A percentile compares a stretch with the other conserved stretches of the same genome.
These are phyloP conservation scores for Colletotrichum sp. DNA, from an alignment of 2,329 filamentous ascomycete species.

Conservation along the genomic window DNA sequence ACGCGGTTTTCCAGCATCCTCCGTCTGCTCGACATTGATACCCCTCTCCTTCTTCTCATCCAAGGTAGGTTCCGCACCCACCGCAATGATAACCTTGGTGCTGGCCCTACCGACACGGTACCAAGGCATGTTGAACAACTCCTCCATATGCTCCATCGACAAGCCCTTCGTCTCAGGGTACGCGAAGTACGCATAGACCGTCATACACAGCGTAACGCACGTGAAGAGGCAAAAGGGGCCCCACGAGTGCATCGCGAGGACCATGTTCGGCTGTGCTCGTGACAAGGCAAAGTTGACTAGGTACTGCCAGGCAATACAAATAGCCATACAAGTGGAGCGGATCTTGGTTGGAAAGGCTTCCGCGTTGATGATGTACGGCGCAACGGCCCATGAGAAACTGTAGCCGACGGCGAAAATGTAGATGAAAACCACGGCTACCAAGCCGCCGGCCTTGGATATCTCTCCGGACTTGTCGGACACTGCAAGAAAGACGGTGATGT, in stretches of 20 bases:
- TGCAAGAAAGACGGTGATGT: neutral
- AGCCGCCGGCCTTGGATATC: neutral
- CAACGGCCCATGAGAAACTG: neutral
- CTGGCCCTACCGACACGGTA: neutral
- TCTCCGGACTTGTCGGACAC: neutral
- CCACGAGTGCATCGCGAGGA: neutral
- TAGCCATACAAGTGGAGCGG: neutral
- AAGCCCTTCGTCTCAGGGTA: slow-evolving; percentile 41
- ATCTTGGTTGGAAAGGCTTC: neutral
- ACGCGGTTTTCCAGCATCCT: neutral
- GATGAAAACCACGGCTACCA: neutral
- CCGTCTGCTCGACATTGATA: neutral
- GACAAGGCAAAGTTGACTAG: neutral
- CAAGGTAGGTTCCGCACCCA: neutral
- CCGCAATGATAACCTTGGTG: neutral
- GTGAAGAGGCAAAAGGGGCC: neutral
- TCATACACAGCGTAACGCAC: neutral
- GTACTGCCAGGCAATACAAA: neutral
- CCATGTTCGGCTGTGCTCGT: neutral
- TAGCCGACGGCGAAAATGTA: neutral
- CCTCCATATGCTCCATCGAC: slow-evolving; percentile 7
- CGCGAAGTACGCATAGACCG: slow-evolving; percentile 39
- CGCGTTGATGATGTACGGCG: neutral
- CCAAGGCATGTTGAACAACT: neutral
- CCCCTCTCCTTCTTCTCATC: neutral